These are phyloP conservation scores for Fagopyrum tataricum DNA, from an alignment of 148 eudicot species.

Conservation along the genomic window DNA sequence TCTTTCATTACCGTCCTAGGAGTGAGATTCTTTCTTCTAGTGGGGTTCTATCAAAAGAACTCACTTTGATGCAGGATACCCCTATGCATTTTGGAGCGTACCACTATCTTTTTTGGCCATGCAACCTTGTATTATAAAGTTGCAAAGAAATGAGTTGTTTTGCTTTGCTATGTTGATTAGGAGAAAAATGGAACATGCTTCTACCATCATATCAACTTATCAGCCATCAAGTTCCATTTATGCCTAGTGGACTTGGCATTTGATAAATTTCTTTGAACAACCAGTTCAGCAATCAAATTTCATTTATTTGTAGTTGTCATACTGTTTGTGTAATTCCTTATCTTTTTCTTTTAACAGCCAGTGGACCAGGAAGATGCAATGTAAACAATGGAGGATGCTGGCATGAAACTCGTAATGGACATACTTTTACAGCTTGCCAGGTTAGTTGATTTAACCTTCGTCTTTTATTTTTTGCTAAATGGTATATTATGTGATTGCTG, in stretches of 20 bases:
- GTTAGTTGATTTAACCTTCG: conserved; percentile 28
- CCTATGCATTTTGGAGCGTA: no score
- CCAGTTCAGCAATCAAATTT: conserved; percentile 24
- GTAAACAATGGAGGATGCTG: conserved; percentile 91
- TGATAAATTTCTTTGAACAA: conserved; percentile 25
- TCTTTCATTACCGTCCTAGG: no score
- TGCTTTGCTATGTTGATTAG: background rate
- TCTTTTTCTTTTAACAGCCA: conserved; percentile 43
- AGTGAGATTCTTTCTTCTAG: no score
- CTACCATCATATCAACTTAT: background rate
- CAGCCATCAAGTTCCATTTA: background rate
- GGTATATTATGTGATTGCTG: background rate
- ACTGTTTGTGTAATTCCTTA: background rate
- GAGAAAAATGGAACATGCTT: background rate
- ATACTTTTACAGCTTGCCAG: conserved; percentile 73
- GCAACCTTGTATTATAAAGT: background rate
- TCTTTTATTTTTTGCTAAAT: background rate
- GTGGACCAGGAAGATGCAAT: conserved; percentile 84
- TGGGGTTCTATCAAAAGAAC: no score
- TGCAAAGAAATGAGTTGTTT: background rate
- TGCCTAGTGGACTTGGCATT: background rate
- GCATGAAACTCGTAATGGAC: conserved; percentile 76
- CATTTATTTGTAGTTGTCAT: background rate
- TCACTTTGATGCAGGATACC: no score
- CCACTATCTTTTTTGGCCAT: no score